Evolutionary conservation across 257 asterid genomes (phyloP).

Genomic region (Salvia hispanica): DNA sequence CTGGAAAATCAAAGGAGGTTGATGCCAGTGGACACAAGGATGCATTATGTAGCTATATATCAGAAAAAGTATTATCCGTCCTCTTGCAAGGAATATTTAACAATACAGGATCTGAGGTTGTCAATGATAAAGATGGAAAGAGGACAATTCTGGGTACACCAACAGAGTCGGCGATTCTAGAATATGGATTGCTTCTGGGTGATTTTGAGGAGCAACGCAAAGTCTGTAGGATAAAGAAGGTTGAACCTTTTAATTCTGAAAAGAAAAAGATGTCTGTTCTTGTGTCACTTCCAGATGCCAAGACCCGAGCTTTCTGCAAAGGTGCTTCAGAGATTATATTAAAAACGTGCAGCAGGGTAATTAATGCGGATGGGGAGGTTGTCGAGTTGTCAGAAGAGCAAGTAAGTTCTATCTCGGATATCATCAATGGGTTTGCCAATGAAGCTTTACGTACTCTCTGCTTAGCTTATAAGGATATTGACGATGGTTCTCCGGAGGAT

Average conservation of each 20-base stretch:
- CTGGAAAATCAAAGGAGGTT: conserved; percentile 52
- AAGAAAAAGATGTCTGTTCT: conserved; percentile 94
- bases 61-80: conserved; percentile 49
- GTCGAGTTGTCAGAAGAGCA: conserved; percentile 66
- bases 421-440: conserved; percentile 68
- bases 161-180: conserved; percentile 86
- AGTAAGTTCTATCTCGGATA: conserved; percentile 41
- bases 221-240: conserved; percentile 59
- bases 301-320: conserved; percentile 76
- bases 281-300: conserved; percentile 71
- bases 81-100: conserved; percentile 80
- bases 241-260: conserved; percentile 96
- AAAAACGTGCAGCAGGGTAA: conserved; percentile 58
- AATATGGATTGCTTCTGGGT: conserved; percentile 76
- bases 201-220: conserved; percentile 70
- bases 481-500: conserved; percentile 40
- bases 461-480: conserved; percentile 80
- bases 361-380: conserved; percentile 63
- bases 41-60: conserved; percentile 40
- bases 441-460: conserved; percentile 92
- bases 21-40: conserved; percentile 39
- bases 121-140: conserved; percentile 68
- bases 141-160: conserved; percentile 78
- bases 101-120: conserved; percentile 89
- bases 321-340: conserved; percentile 96